These are phyloP conservation scores for Myriangium duriaei DNA, from an alignment of 2,329 filamentous ascomycete genomes.

Conservation along the genomic window DNA sequence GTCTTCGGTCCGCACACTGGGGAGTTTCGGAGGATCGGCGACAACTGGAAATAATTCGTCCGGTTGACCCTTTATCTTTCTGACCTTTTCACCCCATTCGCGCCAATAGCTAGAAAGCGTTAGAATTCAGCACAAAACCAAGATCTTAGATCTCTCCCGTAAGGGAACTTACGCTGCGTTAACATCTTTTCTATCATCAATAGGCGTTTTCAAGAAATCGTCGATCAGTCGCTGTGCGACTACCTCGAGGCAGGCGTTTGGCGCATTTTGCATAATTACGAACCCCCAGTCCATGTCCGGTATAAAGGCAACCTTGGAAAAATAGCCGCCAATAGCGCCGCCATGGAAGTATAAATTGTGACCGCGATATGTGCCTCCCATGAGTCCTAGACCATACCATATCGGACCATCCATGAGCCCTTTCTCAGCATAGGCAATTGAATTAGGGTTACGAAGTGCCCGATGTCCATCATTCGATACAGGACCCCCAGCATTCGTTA, in stretches of 20 bases:
- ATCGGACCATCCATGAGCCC: conserved; percentile 20
- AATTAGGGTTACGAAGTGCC: conserved; percentile 7
- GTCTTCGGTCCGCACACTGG: conserved; percentile 6
- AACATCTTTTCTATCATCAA: conserved; percentile 8
- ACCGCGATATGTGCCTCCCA: conserved; percentile 29
- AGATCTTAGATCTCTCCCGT: neutral
- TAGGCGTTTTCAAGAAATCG: conserved; percentile 9
- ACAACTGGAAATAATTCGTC: conserved; percentile 8
- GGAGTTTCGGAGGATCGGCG: conserved; percentile 3
- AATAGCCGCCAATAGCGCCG: conserved; percentile 35
- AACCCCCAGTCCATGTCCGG: conserved; percentile 33
- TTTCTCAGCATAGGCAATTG: neutral
- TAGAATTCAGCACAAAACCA: too few relatives aligned
- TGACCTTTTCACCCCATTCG: neutral
- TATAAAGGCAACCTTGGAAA: conserved; percentile 33
- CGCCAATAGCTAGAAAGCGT: conserved; percentile 6
- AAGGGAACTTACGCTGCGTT: conserved; percentile 9
- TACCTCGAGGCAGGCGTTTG: conserved; percentile 6
- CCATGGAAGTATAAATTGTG: conserved; percentile 31
- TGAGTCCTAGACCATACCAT: conserved; percentile 33
- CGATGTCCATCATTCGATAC: conserved; percentile 9
- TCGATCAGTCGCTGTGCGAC: conserved; percentile 11
- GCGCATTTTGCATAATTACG: conserved; percentile 19
- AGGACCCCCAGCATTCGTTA: conserved; percentile 27
- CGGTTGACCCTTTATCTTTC: conserved; percentile 2